These are phyloP conservation scores for Rhamnella rubrinervis DNA, from an alignment of 331 rosid genomes.

Conservation along the genomic window DNA sequence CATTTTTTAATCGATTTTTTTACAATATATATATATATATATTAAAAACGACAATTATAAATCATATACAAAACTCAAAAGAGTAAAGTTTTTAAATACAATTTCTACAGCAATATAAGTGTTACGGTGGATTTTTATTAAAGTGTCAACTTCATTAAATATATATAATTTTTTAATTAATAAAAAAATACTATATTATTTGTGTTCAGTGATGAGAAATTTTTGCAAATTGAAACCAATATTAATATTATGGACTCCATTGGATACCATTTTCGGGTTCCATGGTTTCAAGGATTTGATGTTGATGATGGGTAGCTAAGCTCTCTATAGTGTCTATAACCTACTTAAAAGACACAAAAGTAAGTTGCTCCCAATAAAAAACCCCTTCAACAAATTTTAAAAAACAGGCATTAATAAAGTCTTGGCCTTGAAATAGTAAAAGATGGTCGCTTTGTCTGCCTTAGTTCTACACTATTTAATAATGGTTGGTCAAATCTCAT, in stretches of 20 bases:
- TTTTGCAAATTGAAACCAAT: background rate
- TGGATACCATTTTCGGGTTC: slow-evolving; percentile 43
- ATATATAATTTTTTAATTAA: too few relatives aligned
- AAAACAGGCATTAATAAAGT: slow-evolving; percentile 13
- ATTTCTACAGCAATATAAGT: too few relatives aligned
- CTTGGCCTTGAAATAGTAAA: slow-evolving; percentile 53
- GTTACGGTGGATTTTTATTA: too few relatives aligned
- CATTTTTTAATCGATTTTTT: too few relatives aligned
- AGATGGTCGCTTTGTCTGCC: slow-evolving; percentile 68
- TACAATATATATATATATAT: too few relatives aligned
- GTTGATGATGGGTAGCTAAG: slow-evolving; percentile 11
- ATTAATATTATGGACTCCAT: slow-evolving; percentile 29
- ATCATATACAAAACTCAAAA: too few relatives aligned
- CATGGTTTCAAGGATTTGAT: slow-evolving; percentile 17
- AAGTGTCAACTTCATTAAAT: too few relatives aligned
- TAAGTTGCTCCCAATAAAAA: slow-evolving; percentile 28
- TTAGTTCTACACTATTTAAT: slow-evolving; percentile 24
- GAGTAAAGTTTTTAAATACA: too few relatives aligned
- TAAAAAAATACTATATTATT: too few relatives aligned
- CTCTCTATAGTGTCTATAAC: background rate
- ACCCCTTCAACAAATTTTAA: slow-evolving; percentile 6
- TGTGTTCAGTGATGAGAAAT: background rate
- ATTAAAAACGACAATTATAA: too few relatives aligned
- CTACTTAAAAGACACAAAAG: slow-evolving; percentile 35
- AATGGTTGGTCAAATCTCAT: slow-evolving; percentile 38